Evolutionary conservation across 1,284 basidiomycete genomes (phyloP).

Genomic region (Athelia psychrophila): DNA sequence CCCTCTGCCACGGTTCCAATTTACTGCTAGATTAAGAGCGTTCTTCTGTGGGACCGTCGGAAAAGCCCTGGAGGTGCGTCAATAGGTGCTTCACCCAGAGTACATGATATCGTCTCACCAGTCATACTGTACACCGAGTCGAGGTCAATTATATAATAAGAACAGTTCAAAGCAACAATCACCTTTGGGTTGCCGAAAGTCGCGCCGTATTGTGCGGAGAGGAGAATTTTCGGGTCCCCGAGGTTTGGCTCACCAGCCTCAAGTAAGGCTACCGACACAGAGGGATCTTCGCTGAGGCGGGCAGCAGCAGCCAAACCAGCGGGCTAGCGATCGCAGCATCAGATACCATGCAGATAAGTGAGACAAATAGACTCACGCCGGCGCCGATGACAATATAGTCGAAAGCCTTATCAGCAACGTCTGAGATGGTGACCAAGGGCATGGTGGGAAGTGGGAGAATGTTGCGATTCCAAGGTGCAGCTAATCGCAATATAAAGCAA

Average conservation of each 20-base stretch:
- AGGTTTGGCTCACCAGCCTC: constrained; percentile 19
- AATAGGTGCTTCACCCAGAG: neutral
- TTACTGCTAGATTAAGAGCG: neutral
- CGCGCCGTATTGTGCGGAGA: constrained; percentile 2
- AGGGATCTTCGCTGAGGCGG: constrained; percentile 17
- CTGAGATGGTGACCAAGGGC: neutral
- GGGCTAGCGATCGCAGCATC: constrained; percentile 7
- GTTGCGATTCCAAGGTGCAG: no score
- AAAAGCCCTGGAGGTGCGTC: neutral
- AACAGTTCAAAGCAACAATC: neutral
- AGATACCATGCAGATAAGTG: no score
- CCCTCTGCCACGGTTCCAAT: neutral
- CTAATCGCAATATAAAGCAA: no score
- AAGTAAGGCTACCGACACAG: constrained; percentile 18
- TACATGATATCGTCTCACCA: neutral
- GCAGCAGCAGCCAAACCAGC: constrained; percentile 21
- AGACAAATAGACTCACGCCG: neutral
- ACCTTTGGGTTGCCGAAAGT: neutral
- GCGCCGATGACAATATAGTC: constrained; percentile 8
- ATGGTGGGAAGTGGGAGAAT: no score
- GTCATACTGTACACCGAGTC: neutral
- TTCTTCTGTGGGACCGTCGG: neutral
- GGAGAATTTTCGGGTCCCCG: constrained; percentile 6
- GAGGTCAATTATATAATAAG: neutral
- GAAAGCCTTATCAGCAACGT: constrained; percentile 3